A percentile compares a stretch with the other conserved stretches of the same genome.
phyloP scores from a whole-genome alignment of 2,329 filamentous ascomycete species.

The Boeremia exigua region DNA sequence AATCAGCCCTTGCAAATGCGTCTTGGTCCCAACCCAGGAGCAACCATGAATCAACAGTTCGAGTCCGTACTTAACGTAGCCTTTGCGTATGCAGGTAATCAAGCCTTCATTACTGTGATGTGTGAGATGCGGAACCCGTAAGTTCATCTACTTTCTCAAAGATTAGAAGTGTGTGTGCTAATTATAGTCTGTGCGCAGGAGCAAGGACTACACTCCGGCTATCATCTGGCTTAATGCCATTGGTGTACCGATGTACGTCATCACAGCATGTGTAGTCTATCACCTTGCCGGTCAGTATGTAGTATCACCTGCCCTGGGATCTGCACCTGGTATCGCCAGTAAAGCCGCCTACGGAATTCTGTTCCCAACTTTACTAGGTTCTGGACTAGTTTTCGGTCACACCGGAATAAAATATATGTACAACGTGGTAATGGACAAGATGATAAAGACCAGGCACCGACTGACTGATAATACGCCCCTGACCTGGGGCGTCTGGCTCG shows the following conservation, averaged over 20 bases:
- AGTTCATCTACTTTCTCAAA: slow-evolving; percentile 54
- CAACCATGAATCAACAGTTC: slow-evolving; percentile 11
- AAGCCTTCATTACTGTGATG: slow-evolving; percentile 70
- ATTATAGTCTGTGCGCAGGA: background rate
- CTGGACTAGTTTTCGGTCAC: slow-evolving; percentile 72
- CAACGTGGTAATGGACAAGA: slow-evolving; percentile 59
- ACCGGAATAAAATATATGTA: slow-evolving; percentile 70
- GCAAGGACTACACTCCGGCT: slow-evolving; percentile 12
- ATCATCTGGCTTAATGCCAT: slow-evolving; percentile 30
- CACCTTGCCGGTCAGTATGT: slow-evolving; percentile 65
- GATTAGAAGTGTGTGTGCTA: background rate
- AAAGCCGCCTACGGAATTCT: slow-evolving; percentile 71
- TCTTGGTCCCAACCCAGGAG: slow-evolving; percentile 6
- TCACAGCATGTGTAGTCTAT: slow-evolving; percentile 71
- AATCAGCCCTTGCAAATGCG: slow-evolving; percentile 12
- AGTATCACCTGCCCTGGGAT: slow-evolving; percentile 67
- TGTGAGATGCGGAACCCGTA: slow-evolving; percentile 59
- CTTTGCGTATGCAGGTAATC: slow-evolving; percentile 57
- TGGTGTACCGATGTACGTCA: slow-evolving; percentile 64
- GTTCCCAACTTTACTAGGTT: slow-evolving; percentile 70
- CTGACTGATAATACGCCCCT: slow-evolving; percentile 28
- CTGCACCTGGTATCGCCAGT: slow-evolving; percentile 59
- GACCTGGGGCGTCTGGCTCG: slow-evolving; percentile 44
- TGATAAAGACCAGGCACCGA: slow-evolving; percentile 3
- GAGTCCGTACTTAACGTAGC: slow-evolving; percentile 62